Base-by-base conservation (phyloP, 148 eudicot genomes). In the Spergularia bocconei region DNA sequence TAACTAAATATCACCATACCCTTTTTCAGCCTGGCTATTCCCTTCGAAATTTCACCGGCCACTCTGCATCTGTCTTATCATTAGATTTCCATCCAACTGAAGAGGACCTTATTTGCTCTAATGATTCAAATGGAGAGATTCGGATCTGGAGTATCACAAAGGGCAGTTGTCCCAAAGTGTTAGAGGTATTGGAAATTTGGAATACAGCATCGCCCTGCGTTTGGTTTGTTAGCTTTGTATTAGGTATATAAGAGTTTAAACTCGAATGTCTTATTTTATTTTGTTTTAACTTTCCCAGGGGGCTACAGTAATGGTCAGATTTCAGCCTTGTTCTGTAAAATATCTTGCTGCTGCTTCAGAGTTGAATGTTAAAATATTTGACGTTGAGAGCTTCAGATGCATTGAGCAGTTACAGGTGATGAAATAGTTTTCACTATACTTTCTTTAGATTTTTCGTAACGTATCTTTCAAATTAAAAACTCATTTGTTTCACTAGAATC, bases 71-170 rank as follows among this genome's bases (percentile, higher is more conserved):
- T 15, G 86, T 83, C 38, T 76, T 78, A 79, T 85, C 88, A 54
- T 70, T 85, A 73, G 88, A 85, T 71, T 85, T 83, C 73, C 86
- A 85, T 79, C 88, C 88, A 62, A 81, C 73, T 63, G 79, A 83
- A 55, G 84, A 85, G 16, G 88, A 85, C 54, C 77, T 85, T 66
- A 85, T 85, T 57, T 78, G 82, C 70, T 85, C 88, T 23, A 82
- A 82, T 79, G 88, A 85, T 81, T 75, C 77, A 10, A 81, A 83
- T 38, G 86, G 88, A 39, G 86, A 85, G 84, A 78, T 85, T 58
- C 75, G 88, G 52, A 73, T 78, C 47, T 85, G 88, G 88, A 85
- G 82, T 67, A 83, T 85, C 56, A 83, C 66, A 51, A 78, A 85
- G 64, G 88, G 86, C 50, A 81, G 77, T 70, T 85, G 86, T 76